Evolutionary conservation across 768 basidiomycete genomes (phyloP), one percentile per base, ranked within the genome.

Genomic region (Calocybe cyanea): DNA sequence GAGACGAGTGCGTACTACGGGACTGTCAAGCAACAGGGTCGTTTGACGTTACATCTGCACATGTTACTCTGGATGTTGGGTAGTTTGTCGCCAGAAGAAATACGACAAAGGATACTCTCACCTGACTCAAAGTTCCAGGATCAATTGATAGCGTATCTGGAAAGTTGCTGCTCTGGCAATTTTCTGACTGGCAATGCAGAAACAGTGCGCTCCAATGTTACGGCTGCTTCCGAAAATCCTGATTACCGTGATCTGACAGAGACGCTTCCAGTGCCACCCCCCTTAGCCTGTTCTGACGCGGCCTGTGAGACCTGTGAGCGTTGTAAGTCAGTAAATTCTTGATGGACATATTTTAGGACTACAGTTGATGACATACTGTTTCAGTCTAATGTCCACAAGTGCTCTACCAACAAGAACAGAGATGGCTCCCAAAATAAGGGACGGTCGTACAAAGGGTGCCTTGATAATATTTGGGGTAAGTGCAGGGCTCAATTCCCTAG

Each of bases 401-500:
- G 65, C 45, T 38, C 41, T 10, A 15, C 39, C 1, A 41, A 33
- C 4, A 30, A 43, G 30, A 51, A 48, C 5, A 46, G 45, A 19
- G 53, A 58, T 53, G 50, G 53, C 7, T 45, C 38, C 3, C 23
- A 41, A 24, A 37, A 44, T 15, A 21, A 38, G 28, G 51, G 18
- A 44, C 41, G 31, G 30, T 17, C 21, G 20, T 40, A 38, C 36
- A 53, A 28, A 43, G 56, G 60, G 0, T 67, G 69, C 46, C 33
- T 65, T 19, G 54, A 50, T 36, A 63, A 62, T 35, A 55, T 53
- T 36, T 59, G 57, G 37, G 48, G 57, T 7, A 51, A 47, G n/a
- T 75, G 71, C 42, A 57, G 53, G 37, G 60, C 64, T 1, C 33
- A 63, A 0, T 74, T 73, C 57, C 71, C 72, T 14, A 43, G 63